Evolutionary conservation across 148 eudicot genomes (phyloP), one percentile per base, ranked within the genome.

Genomic region (Fallopia convolvulus): DNA sequence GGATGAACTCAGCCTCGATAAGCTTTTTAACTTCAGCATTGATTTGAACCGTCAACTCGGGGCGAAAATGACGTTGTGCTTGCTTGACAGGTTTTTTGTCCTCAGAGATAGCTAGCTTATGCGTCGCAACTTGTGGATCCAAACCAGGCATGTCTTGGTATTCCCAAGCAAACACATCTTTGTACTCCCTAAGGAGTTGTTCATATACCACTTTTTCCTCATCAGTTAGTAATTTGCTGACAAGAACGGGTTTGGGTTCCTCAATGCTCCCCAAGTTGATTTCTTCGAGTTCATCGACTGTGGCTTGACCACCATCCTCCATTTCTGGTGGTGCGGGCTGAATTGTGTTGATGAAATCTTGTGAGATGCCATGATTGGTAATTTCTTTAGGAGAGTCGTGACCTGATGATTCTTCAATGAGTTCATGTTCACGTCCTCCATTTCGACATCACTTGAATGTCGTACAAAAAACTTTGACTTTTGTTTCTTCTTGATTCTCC

Each of bases 121-220:
- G 44, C 17, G 39, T 46, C 17, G 48, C 76, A n/a, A 39, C 23
- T 23, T 78, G 20, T 66, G 55, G 70, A 32, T 44, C 30, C 41
- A 52, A 50, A 49, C 71, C 14, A 2, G 20, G 5, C 72, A 68
- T 32, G 7, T 68, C 42, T 18, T 12, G 15, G 12, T 68, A 32
- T 4, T 8, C 42, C 72, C 44, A 68, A 0, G 72, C 72, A 68
- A 79, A 23, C 6, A 33, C 41, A 49, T 30, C 70, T 74, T 82
- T 82, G 78, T 70, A 74, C 55, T 47, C 20, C 78, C 55, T 77
- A 72, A 82, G 33, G 70, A 56, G 39, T 14, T n/a, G 7, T 39
- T 23, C 26, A 48, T 48, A 48, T 2, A 48, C 52, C 15, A 48
- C 52, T 13, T 36, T 4, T 2, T 68, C 58, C 12, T 39, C 41